A percentile compares a stretch with the other conserved stretches of the same genome.
phyloP scores from a whole-genome alignment of 2,329 filamentous ascomycete species.

The Aspergillus sp. region DNA sequence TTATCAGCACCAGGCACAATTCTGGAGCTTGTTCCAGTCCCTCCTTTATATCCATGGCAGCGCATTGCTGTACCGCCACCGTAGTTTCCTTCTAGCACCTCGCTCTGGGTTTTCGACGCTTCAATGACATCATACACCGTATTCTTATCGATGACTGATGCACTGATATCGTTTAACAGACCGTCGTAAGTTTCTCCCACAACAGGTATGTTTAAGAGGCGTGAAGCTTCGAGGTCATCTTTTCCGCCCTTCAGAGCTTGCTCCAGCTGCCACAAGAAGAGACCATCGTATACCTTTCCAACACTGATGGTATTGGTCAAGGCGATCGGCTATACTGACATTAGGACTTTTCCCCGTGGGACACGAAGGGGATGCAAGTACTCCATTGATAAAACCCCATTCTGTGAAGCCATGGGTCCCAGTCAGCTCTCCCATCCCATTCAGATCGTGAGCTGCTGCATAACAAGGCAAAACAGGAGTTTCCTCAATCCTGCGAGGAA shows the following conservation, averaged over 20 bases:
- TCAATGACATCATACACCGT: background rate
- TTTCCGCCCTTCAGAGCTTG: background rate
- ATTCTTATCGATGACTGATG: background rate
- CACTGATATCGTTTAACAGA: background rate
- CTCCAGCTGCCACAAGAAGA: background rate
- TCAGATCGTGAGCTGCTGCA: background rate
- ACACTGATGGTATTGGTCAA: background rate
- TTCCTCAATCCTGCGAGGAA: background rate
- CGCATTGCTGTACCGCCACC: conserved; percentile 2
- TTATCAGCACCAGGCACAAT: background rate
- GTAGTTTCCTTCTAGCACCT: background rate
- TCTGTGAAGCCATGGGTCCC: conserved; percentile 3
- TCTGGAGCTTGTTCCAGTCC: background rate
- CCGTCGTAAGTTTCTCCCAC: conserved; percentile 4
- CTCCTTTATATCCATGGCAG: conserved; percentile 4
- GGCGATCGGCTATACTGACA: background rate
- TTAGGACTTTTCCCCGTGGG: background rate
- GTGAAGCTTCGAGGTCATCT: background rate
- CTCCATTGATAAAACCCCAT: conserved; percentile 1
- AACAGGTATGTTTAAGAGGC: background rate
- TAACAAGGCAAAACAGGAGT: background rate
- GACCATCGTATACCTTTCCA: background rate
- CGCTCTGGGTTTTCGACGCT: background rate
- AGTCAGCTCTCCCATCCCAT: conserved; percentile 6
- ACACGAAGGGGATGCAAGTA: background rate